Percentiles rank a stretch among this genome's conserved stretches.
phyloP scores from a whole-genome alignment of 805 yeast species.

The Metschnikowia dekortorum region DNA sequence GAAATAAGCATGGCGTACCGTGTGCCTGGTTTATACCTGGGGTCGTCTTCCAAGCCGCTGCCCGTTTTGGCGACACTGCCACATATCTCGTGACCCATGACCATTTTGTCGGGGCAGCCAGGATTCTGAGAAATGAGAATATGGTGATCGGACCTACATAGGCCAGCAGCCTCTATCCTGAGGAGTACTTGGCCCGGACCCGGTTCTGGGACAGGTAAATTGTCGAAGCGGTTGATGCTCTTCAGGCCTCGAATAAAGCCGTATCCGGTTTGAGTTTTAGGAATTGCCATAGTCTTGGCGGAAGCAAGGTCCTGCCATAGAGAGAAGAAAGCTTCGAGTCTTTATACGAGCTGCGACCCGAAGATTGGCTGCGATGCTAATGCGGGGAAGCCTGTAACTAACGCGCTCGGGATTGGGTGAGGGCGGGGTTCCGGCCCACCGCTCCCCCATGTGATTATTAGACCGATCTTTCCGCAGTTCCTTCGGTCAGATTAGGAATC shows the following conservation, averaged over 20 bases:
- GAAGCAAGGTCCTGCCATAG: not conserved
- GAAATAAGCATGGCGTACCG: constrained; percentile 29
- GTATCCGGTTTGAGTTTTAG: constrained; percentile 27
- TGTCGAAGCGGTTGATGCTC: constrained; percentile 23
- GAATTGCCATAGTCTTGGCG: constrained; percentile 15
- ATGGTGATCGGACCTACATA: constrained; percentile 43
- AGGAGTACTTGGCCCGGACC: constrained; percentile 27
- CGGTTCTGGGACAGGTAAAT: constrained; percentile 31
- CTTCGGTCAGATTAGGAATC: no score
- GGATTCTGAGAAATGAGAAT: constrained; percentile 20
- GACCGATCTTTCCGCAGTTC: not conserved
- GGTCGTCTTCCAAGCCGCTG: constrained; percentile 17
- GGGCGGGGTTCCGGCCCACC: not conserved
- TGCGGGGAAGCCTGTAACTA: not conserved
- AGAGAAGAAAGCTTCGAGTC: not conserved
- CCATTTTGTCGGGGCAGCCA: constrained; percentile 24
- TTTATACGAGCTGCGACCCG: not conserved
- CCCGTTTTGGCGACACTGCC: constrained; percentile 35
- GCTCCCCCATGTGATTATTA: not conserved
- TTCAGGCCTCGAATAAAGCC: constrained; percentile 29
- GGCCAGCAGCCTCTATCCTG: constrained; percentile 41
- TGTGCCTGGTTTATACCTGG: constrained; percentile 25
- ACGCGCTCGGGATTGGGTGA: not conserved
- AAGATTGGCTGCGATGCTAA: not conserved
- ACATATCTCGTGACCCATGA: constrained; percentile 45